phyloP scores from a whole-genome alignment of 129 eudicot genomes.

The Flaveria brownii region DNA sequence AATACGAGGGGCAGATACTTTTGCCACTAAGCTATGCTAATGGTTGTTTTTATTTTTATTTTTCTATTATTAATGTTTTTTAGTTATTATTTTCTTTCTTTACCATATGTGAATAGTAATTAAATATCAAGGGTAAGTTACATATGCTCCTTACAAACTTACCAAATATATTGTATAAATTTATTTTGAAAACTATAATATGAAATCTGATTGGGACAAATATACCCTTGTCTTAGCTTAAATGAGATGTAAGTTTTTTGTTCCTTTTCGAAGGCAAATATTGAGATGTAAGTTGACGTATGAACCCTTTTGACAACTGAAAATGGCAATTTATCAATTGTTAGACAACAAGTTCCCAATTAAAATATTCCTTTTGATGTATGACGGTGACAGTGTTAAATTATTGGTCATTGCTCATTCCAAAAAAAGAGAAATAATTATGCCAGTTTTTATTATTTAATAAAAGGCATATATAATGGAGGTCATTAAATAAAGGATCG shows the following conservation, averaged over 20 bases:
- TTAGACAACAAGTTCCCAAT: slow-evolving; percentile 29
- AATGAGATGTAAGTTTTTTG: background rate
- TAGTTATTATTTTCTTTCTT: no score
- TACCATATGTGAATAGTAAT: no score
- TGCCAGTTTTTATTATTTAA: background rate
- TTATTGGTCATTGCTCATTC: slow-evolving; percentile 3
- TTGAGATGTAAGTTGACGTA: slow-evolving; percentile 1
- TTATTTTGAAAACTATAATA: background rate
- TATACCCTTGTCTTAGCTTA: background rate
- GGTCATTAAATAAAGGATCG: background rate
- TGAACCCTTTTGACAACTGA: slow-evolving; percentile 19
- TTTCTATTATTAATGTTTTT: no score
- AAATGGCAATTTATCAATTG: slow-evolving; percentile 29
- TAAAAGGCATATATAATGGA: background rate
- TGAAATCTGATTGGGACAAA: background rate
- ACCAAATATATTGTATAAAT: background rate
- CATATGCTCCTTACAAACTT: background rate
- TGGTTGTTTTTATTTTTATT: no score
- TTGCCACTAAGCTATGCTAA: no score
- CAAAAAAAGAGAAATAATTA: background rate
- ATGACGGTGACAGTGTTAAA: background rate
- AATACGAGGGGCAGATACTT: no score
- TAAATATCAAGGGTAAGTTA: no score
- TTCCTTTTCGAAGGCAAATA: no score
- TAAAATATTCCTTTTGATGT: slow-evolving; percentile 14